A percentile compares a stretch with the other conserved stretches of the same genome.
phyloP scores from a whole-genome alignment of 495 filamentous ascomycete species.

The Parmelia sp. region DNA sequence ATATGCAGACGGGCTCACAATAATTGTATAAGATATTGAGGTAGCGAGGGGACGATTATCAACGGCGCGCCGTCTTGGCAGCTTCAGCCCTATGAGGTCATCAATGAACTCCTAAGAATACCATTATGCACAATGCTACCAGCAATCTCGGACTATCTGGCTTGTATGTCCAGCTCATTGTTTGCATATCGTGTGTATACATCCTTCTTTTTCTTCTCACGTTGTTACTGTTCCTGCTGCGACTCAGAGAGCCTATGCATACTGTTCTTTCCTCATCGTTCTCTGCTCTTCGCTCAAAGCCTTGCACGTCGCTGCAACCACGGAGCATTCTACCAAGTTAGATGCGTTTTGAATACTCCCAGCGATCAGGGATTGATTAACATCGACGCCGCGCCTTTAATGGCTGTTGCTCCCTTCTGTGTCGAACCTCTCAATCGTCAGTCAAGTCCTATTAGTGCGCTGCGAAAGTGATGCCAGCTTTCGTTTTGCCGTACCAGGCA shows the following conservation, averaged over 20 bases:
- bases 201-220: not conserved
- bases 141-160: not conserved
- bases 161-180: too few species aligned
- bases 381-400: not conserved
- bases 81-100: not conserved
- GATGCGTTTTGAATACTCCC: not conserved
- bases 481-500: not conserved
- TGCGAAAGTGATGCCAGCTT: not conserved
- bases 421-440: not conserved
- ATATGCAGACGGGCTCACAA: not conserved
- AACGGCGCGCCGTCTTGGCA: not conserved
- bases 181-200: too few species aligned
- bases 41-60: not conserved
- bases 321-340: not conserved
- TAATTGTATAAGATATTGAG: not conserved
- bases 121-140: not conserved
- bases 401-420: not conserved
- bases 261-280: not conserved
- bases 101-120: not conserved
- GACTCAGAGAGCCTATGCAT: not conserved
- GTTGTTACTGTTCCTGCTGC: not conserved
- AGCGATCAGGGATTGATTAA: not conserved
- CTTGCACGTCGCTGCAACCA: not conserved
- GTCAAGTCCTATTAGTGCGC: too few species aligned
- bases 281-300: not conserved